phyloP scores from a whole-genome alignment of 805 yeast genomes.

The Blastobotrys parvus region DNA sequence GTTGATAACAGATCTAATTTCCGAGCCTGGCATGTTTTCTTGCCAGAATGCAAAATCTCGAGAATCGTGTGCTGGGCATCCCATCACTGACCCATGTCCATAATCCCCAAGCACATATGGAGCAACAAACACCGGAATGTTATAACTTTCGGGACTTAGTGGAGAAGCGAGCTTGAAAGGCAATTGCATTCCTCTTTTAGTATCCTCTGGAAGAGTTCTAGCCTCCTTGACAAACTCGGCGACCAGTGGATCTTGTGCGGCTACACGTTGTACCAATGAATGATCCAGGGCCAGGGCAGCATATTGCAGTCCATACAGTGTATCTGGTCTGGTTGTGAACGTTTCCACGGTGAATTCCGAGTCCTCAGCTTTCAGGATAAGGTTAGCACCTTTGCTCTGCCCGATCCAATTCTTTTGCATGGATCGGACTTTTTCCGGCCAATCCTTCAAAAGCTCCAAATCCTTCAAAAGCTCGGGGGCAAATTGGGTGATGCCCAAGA shows the following conservation, averaged over 20 bases:
- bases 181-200: conserved; percentile 55
- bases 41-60: conserved; percentile 81
- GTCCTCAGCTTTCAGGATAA: conserved; percentile 36
- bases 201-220: conserved; percentile 32
- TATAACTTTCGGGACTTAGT: conserved; percentile 30
- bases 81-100: conserved; percentile 96
- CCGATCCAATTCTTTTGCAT: conserved; percentile 98
- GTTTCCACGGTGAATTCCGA: conserved; percentile 24
- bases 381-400: conserved; percentile 68
- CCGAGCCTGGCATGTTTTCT: conserved; percentile 41
- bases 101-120: conserved; percentile 81
- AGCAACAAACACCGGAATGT: conserved; percentile 76
- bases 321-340: conserved; percentile 88
- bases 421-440: conserved; percentile 84
- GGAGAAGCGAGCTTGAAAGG: conserved; percentile 48
- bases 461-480: conserved; percentile 64
- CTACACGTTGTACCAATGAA: conserved; percentile 40
- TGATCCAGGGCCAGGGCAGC: conserved; percentile 72
- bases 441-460: conserved; percentile 48
- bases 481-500: conserved; percentile 77
- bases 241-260: conserved; percentile 35
- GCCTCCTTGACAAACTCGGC: conserved; percentile 36
- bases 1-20: conserved; percentile 37
- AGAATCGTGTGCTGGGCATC: conserved; percentile 89
- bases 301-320: conserved; percentile 74